Conservation (phyloP, 2,329 filamentous ascomycete genomes). For the Ilyonectria robusta region DNA sequence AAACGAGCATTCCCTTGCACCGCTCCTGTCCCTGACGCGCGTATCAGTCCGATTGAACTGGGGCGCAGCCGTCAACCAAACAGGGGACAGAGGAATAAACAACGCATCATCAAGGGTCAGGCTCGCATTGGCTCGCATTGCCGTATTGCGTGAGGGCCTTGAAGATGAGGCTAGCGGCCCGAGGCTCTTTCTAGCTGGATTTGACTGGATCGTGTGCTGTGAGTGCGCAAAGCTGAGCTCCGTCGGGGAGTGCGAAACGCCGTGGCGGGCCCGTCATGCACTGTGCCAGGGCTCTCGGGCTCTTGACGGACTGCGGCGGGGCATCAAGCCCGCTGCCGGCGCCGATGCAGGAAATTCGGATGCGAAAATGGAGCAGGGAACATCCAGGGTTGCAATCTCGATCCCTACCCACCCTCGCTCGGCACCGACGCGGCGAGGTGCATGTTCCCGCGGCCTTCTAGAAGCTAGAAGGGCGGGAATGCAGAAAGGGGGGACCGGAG, state of each 20-base stretch:
- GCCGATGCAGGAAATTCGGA: slow-evolving; percentile 37
- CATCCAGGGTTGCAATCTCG: neutral
- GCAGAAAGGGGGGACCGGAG: neutral
- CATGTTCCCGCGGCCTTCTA: slow-evolving; percentile 41
- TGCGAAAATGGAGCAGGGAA: slow-evolving; percentile 32
- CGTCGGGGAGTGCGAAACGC: slow-evolving; percentile 7
- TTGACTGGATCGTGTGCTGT: neutral
- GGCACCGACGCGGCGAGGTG: slow-evolving; percentile 39
- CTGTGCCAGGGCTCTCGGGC: slow-evolving; percentile 2
- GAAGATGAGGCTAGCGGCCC: neutral
- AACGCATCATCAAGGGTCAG: slow-evolving; percentile 11
- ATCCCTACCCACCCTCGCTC: slow-evolving; percentile 25
- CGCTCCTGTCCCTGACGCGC: slow-evolving; percentile 4
- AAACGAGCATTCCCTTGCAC: slow-evolving; percentile 16
- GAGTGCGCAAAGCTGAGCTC: neutral
- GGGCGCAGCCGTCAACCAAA: neutral
- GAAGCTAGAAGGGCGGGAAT: slow-evolving; percentile 43
- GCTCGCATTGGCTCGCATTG: neutral
- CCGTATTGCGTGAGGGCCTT: neutral
- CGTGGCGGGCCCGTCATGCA: neutral
- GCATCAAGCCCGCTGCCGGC: slow-evolving; percentile 34
- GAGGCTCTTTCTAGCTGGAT: too few species aligned
- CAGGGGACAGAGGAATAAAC: slow-evolving; percentile 9
- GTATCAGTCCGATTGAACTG: neutral
- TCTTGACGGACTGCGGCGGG: slow-evolving; percentile 18